Evolutionary conservation across 371 early-diverging fungal species (phyloP).

Genomic region (Mucor indicus): DNA sequence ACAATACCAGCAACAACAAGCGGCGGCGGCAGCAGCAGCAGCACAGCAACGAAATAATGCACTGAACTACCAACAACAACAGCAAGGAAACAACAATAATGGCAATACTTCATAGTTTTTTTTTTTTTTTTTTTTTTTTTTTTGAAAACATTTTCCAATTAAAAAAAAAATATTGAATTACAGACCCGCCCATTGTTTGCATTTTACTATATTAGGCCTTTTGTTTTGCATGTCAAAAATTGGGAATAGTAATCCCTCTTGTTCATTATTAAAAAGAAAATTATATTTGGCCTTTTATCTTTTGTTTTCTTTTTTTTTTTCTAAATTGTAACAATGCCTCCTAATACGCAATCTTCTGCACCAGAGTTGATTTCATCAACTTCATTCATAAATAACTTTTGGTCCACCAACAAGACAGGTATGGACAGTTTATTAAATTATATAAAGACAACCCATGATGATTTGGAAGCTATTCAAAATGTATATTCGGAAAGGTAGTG

Average conservation of each 20-base stretch:
- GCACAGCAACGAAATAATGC: conserved; percentile 28
- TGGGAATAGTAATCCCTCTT: no score
- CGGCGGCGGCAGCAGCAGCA: conserved; percentile 12
- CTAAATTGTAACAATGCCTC: conserved; percentile 7
- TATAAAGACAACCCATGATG: conserved; percentile 24
- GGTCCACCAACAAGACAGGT: conserved; percentile 25
- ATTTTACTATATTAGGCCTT: neutral
- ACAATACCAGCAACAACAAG: conserved; percentile 30
- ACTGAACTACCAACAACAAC: conserved; percentile 16
- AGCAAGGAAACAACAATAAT: conserved; percentile 9
- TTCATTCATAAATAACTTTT: conserved; percentile 27
- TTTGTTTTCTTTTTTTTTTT: neutral
- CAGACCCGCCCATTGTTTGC: no score
- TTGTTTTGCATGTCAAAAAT: no score
- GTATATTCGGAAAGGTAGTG: conserved; percentile 34
- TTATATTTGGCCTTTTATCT: neutral
- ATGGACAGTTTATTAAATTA: conserved; percentile 15
- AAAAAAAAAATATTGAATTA: no score
- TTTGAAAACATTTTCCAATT: no score
- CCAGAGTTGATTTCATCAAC: neutral
- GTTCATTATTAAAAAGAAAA: no score
- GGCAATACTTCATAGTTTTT: neutral
- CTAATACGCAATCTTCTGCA: conserved; percentile 10
- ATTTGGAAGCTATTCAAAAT: conserved; percentile 18
- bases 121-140: neutral